These are phyloP conservation scores for Trichocladium antarcticum DNA, from an alignment of 495 filamentous ascomycete genomes.

Conservation along the genomic window DNA sequence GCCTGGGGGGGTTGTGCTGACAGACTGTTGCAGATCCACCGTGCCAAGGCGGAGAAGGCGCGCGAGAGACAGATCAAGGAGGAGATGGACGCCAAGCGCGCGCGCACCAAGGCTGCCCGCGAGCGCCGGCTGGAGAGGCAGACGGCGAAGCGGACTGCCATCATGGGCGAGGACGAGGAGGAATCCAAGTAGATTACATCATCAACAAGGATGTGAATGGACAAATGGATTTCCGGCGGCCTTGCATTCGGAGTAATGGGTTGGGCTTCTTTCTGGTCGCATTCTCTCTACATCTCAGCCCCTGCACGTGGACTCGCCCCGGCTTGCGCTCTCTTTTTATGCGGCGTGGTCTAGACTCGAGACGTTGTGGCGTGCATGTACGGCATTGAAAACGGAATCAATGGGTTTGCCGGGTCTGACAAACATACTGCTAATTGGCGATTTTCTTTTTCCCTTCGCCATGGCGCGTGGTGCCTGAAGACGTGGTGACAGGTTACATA, in stretches of 20 bases:
- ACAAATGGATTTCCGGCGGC: conserved; percentile 35
- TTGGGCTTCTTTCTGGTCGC: conserved; percentile 43
- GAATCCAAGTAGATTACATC: conserved; percentile 33
- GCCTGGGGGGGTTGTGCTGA: conserved; percentile 11
- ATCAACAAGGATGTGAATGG: conserved; percentile 25
- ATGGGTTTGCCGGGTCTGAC: conserved; percentile 35
- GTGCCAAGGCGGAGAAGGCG: conserved; percentile 96
- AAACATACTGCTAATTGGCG: background rate
- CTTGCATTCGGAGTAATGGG: conserved; percentile 47
- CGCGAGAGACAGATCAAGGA: conserved; percentile 93
- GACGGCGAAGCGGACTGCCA: conserved; percentile 75
- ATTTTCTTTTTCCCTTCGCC: background rate
- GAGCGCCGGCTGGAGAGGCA: conserved; percentile 88
- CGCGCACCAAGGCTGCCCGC: conserved; percentile 98
- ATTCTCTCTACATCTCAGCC: conserved; percentile 32
- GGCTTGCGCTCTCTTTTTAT: conserved; percentile 14
- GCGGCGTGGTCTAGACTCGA: conserved; percentile 19
- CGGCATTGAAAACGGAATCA: conserved; percentile 47
- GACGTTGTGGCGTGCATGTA: conserved; percentile 35
- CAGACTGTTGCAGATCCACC: conserved; percentile 68
- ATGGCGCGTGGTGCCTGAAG: background rate
- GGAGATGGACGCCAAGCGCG: conserved; percentile 98
- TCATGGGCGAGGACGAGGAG: conserved; percentile 66
- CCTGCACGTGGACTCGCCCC: conserved; percentile 19
- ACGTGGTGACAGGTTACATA: background rate